Evolutionary conservation across 2,329 filamentous ascomycete species (phyloP).

Genomic region (Xylaria sp.): DNA sequence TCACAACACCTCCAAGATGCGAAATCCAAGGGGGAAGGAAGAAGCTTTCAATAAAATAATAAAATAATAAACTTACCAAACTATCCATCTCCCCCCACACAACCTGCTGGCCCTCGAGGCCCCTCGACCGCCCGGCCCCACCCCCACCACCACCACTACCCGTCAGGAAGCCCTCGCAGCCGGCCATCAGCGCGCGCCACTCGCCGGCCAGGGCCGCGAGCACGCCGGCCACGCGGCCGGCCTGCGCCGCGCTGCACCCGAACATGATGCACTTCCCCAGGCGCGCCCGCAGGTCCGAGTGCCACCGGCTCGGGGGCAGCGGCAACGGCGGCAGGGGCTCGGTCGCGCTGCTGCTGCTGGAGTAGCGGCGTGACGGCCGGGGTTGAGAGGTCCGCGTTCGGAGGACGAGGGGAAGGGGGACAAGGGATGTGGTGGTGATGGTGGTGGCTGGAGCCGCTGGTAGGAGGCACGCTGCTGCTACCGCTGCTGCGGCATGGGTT

Average conservation of each 20-base stretch:
- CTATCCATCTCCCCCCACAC: constrained; percentile 73
- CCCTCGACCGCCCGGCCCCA: constrained; percentile 17
- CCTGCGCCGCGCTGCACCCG: constrained; percentile 63
- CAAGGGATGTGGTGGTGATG: not conserved
- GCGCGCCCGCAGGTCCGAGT: constrained; percentile 66
- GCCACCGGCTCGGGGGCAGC: constrained; percentile 62
- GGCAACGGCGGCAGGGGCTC: constrained; percentile 33
- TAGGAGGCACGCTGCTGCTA: too few relatives aligned
- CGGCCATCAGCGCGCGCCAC: constrained; percentile 58
- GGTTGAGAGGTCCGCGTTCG: constrained; percentile 1
- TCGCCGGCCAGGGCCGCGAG: constrained; percentile 61
- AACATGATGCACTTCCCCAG: constrained; percentile 77
- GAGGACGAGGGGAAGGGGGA: not conserved
- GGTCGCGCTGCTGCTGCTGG: not conserved
- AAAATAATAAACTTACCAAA: constrained; percentile 37
- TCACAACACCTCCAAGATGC: too few relatives aligned
- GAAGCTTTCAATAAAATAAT: not conserved
- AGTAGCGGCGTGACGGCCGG: not conserved
- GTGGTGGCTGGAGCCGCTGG: constrained; percentile 19
- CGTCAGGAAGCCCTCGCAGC: constrained; percentile 33
- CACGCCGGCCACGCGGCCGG: constrained; percentile 60
- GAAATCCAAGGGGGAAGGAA: not conserved
- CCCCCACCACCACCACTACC: too few relatives aligned
- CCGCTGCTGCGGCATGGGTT: too few relatives aligned
- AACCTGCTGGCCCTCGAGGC: constrained; percentile 31